Evolutionary conservation across 1,284 basidiomycete species (phyloP).

Genomic region (Taiwanofungus camphoratus): DNA sequence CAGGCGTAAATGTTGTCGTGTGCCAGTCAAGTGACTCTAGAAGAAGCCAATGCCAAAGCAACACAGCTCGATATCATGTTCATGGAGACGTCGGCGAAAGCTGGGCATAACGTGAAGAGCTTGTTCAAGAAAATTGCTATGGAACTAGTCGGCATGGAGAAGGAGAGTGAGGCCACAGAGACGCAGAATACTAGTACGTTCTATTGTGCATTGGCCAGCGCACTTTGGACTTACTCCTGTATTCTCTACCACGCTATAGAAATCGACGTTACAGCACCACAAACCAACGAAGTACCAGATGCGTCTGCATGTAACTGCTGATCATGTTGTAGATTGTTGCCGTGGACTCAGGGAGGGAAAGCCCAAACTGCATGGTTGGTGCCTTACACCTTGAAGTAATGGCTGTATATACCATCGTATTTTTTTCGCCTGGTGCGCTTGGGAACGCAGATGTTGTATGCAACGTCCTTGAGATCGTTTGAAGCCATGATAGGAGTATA

Average conservation of each 20-base stretch:
- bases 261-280: constrained; percentile 75
- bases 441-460: constrained; percentile 9
- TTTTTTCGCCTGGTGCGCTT: constrained; percentile 3
- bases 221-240: constrained; percentile 8
- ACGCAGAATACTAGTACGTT: constrained; percentile 67
- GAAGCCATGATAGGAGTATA: too few species aligned
- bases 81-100: constrained; percentile 99
- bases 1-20: neutral
- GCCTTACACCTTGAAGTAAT: constrained; percentile 14
- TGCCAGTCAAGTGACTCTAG: constrained; percentile 92
- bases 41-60: constrained; percentile 94
- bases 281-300: constrained; percentile 62
- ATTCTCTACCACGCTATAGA: constrained; percentile 37
- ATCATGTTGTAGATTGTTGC: constrained; percentile 15
- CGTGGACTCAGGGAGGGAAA: neutral
- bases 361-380: neutral
- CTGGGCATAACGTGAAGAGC: constrained; percentile 98
- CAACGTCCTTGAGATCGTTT: too few species aligned
- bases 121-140: constrained; percentile 99
- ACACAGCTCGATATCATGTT: constrained; percentile 95
- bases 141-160: constrained; percentile 95
- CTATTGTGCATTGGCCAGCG: constrained; percentile 2
- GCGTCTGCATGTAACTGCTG: constrained; percentile 75
- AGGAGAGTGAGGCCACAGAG: constrained; percentile 62
- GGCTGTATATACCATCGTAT: constrained; percentile 15